Evolutionary conservation across 345 rosid genomes (phyloP), one percentile per base, ranked within the genome.

Genomic region (Litchi chinensis): DNA sequence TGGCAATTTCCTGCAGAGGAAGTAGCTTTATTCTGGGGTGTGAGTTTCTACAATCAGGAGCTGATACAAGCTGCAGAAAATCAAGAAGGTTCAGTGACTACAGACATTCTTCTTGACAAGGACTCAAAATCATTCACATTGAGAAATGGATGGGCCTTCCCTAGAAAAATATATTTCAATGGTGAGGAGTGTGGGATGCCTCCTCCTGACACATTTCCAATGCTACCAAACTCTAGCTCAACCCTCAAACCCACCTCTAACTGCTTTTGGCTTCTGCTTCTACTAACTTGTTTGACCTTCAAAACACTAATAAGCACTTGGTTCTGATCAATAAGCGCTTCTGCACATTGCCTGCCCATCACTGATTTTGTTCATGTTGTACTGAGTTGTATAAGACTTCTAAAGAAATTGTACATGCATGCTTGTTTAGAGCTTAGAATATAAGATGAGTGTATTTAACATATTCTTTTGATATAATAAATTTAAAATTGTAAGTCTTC

Each of bases 131-230:
- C 81, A 37, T 91, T 91, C 75, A 88, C 90, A 37, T 78, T 89
- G 11, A 79, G 83, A 43, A 89, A 79, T 6, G 91, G 95, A 32
- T 89, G 95, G 95, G 90, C 81, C 0, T 75, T 91, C n/a, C 95
- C 95, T 3, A 76, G 91, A 63, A 84, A 82, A 82, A 64, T 90
- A 75, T 88, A 88, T 75, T 91, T 87, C 82, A 77, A 83, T 19
- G 92, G 91, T 6, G 91, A 90, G 18, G 84, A 83, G 75, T 90
- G 95, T 60, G 54, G 68, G 32, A 90, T 88, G 90, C 85, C 95
- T 15, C 87, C 67, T 24, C 90, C 92, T 6, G 90, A 91, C 77
- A 78, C 79, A 8, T 90, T 81, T 44, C 93, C 93, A 0, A 68
- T 66, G 83, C 83, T 85, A 22, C 92, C 93, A 77, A 91, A 84